phyloP scores from a whole-genome alignment of 441 rosid species.

The Pelargonium australe region DNA sequence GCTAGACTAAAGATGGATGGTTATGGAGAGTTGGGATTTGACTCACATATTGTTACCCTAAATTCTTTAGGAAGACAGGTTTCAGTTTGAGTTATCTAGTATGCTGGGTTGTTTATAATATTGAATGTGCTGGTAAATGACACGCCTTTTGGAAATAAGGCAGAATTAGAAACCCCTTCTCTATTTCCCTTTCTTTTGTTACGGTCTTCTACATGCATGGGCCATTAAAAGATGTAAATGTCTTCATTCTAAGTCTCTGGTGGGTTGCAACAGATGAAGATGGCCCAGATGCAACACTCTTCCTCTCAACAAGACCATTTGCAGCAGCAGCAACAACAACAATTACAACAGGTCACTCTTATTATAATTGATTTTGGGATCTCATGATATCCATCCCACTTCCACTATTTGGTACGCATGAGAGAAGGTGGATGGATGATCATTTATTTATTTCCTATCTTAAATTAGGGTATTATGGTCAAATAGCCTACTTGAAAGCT shows the following conservation, averaged over 20 bases:
- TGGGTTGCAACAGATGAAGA: constrained; percentile 42
- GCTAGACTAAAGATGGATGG: too few species aligned
- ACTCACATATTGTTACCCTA: neutral
- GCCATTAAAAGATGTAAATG: constrained; percentile 9
- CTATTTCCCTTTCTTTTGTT: neutral
- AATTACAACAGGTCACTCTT: constrained; percentile 36
- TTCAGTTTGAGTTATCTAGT: neutral
- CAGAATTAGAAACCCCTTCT: neutral
- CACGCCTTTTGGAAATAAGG: neutral
- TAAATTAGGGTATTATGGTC: neutral
- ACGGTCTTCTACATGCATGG: constrained; percentile 8
- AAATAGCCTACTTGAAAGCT: neutral
- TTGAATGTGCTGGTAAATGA: neutral
- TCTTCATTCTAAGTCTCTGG: constrained; percentile 10
- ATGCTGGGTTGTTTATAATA: neutral
- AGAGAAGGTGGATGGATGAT: neutral
- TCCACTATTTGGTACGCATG: neutral
- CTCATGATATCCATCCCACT: neutral
- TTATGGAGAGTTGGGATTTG: too few species aligned
- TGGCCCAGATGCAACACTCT: constrained; percentile 50
- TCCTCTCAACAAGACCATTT: constrained; percentile 51
- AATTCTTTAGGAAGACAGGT: neutral
- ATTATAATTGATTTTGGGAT: constrained; percentile 11
- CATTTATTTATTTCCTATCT: neutral
- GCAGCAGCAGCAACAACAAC: constrained; percentile 34